Evolutionary conservation across 169 alveolate species (phyloP).

Genomic region (Neospora caninum): DNA sequence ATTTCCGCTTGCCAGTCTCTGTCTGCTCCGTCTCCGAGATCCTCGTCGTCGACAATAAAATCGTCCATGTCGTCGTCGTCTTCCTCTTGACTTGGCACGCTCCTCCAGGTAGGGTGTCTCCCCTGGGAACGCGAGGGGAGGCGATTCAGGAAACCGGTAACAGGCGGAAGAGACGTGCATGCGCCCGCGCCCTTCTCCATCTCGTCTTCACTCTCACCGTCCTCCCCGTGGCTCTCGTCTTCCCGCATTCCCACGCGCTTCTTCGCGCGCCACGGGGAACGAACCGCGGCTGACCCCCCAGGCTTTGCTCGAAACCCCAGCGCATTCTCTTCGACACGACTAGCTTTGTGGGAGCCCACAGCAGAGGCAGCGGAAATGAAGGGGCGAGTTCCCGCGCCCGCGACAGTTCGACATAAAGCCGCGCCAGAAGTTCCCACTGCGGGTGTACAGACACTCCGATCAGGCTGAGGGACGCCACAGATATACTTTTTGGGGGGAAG

Average conservation of each 20-base stretch:
- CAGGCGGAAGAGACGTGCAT: not conserved
- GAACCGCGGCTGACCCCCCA: not conserved
- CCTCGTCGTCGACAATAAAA: slow-evolving; percentile 13
- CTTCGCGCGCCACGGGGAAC: slow-evolving; percentile 15
- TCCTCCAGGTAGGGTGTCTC: not conserved
- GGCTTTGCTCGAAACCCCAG: not conserved
- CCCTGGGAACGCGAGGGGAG: not conserved
- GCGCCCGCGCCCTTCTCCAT: not conserved
- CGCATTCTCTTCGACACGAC: no score
- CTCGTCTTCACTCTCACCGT: not conserved
- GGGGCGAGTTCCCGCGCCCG: not conserved
- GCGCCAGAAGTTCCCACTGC: not conserved
- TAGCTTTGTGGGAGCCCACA: not conserved
- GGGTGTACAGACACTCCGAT: not conserved
- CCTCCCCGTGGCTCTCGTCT: not conserved
- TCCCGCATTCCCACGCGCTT: not conserved
- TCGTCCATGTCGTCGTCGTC: slow-evolving; percentile 25
- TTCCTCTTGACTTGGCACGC: slow-evolving; percentile 8
- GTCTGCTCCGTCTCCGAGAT: not conserved
- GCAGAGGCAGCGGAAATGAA: not conserved
- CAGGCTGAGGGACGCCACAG: slow-evolving; percentile 23
- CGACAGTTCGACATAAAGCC: not conserved
- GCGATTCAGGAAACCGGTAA: not conserved
- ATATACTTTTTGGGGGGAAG: not conserved
- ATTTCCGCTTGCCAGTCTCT: slow-evolving; percentile 42